phyloP scores from a whole-genome alignment of 1,284 basidiomycete species.

The Fistulinella staudtii region DNA sequence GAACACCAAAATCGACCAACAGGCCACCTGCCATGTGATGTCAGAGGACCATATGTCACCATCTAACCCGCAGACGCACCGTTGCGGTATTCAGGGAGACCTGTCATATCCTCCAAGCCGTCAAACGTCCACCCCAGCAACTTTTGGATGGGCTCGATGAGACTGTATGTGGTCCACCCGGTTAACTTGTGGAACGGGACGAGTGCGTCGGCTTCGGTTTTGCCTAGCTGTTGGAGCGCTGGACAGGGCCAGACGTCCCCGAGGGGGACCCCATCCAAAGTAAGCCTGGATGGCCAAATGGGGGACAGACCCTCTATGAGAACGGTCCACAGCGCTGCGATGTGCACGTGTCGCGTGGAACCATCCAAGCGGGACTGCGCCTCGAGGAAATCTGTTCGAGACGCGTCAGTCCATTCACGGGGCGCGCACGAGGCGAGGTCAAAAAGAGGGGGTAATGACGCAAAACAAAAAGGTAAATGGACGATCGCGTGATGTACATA shows the following conservation, averaged over 20 bases:
- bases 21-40: conserved; percentile 64
- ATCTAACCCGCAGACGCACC: conserved; percentile 49
- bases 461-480: neutral
- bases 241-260: conserved; percentile 91
- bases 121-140: conserved; percentile 75
- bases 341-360: conserved; percentile 46
- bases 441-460: neutral
- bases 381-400: conserved; percentile 64
- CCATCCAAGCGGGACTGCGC: conserved; percentile 44
- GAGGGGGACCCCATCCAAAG: conserved; percentile 61
- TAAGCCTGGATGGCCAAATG: conserved; percentile 86
- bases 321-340: conserved; percentile 75
- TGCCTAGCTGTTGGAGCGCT: conserved; percentile 40
- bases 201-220: conserved; percentile 45
- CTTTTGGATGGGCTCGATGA: conserved; percentile 79
- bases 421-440: conserved; percentile 2
- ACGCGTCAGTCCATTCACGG: conserved; percentile 3
- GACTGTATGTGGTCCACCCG: conserved; percentile 88
- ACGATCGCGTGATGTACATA: conserved; percentile 26
- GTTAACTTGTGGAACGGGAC: conserved; percentile 96
- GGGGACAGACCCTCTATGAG: conserved; percentile 80
- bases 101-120: conserved; percentile 76
- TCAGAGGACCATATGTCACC: neutral
- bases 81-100: conserved; percentile 87
- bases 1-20: conserved; percentile 78